phyloP scores from a whole-genome alignment of 345 rosid species.

The Xanthoceras sorbifolium region DNA sequence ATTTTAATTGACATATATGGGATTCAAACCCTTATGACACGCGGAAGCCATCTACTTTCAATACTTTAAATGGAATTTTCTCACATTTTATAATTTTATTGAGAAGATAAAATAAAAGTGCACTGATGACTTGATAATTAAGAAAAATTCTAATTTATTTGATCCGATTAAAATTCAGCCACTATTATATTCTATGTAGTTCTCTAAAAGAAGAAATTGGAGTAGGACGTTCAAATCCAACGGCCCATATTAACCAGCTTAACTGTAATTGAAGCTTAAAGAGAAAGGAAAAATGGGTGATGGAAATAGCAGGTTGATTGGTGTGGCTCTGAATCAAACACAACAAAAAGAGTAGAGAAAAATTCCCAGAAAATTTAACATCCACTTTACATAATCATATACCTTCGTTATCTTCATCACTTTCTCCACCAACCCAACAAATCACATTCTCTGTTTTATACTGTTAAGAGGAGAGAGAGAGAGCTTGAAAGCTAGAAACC shows the following conservation, averaged over 20 bases:
- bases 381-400: neutral
- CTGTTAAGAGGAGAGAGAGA: neutral
- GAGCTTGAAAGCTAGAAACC: neutral
- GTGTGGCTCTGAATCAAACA: slow-evolving; percentile 55
- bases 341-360: slow-evolving; percentile 21
- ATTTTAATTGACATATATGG: too few relatives aligned
- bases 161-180: too few relatives aligned
- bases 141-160: too few relatives aligned
- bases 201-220: neutral
- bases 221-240: neutral
- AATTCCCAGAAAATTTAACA: neutral
- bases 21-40: too few relatives aligned
- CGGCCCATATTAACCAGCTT: neutral
- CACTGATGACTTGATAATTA: too few relatives aligned
- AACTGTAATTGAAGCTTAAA: neutral
- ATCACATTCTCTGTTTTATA: neutral
- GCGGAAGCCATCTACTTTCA: too few relatives aligned
- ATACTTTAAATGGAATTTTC: too few relatives aligned
- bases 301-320: slow-evolving; percentile 18
- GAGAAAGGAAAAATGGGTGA: slow-evolving; percentile 13
- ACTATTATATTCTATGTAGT: too few relatives aligned
- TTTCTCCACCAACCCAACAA: neutral
- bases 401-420: slow-evolving; percentile 2
- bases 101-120: too few relatives aligned
- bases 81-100: too few relatives aligned